These are phyloP conservation scores for Candida ovalis DNA, from an alignment of 805 yeast species.

Conservation along the genomic window DNA sequence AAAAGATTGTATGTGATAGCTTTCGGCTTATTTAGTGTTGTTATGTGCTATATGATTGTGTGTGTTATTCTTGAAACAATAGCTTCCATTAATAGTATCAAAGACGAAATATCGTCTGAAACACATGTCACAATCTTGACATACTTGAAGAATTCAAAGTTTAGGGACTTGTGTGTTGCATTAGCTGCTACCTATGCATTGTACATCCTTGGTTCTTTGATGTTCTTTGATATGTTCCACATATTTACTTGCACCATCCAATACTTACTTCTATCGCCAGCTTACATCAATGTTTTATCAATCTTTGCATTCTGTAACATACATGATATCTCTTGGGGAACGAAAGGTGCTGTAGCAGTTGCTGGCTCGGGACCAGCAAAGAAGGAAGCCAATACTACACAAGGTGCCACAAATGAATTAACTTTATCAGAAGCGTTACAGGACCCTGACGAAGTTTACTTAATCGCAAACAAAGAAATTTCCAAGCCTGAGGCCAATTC, in stretches of 20 bases:
- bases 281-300: conserved; percentile 83
- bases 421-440: conserved; percentile 28
- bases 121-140: conserved; percentile 36
- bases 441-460: conserved; percentile 29
- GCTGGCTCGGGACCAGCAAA: conserved; percentile 48
- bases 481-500: conserved; percentile 43
- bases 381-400: conserved; percentile 45
- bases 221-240: conserved; percentile 88
- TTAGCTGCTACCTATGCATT: conserved; percentile 77
- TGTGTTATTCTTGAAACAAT: conserved; percentile 69
- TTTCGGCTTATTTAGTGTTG: conserved; percentile 69
- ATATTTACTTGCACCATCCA: conserved; percentile 82
- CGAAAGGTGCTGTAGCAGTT: conserved; percentile 69
- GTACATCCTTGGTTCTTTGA: conserved; percentile 68
- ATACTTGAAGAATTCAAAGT: conserved; percentile 60
- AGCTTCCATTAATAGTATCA: conserved; percentile 52
- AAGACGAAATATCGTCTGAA: conserved; percentile 32
- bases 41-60: conserved; percentile 79
- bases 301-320: conserved; percentile 94
- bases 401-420: conserved; percentile 13
- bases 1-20: conserved; percentile 66
- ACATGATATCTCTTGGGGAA: conserved; percentile 97
- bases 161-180: conserved; percentile 81
- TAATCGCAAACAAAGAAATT: conserved; percentile 22
- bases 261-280: conserved; percentile 77